Evolutionary conservation across 2,329 filamentous ascomycete species (phyloP), one percentile per base, ranked within the genome.

Genomic region (Exophiala sp.): DNA sequence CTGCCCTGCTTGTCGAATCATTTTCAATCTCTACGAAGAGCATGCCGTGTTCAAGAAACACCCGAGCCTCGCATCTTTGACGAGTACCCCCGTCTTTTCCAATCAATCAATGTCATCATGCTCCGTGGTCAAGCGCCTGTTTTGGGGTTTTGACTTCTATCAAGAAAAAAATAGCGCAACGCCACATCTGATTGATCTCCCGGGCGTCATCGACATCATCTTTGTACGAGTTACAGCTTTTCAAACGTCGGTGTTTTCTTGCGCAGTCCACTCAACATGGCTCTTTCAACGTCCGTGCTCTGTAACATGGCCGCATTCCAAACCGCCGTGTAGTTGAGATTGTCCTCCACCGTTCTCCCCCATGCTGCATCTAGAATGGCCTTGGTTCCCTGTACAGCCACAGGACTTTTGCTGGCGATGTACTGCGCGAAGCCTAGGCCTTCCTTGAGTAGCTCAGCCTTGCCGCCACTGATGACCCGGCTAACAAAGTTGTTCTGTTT

Each of bases 221-320:
- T 10, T 10, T n/a, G 11, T 47, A 34, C 40, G 6, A 18, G 7
- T 63, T 65, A 96, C 65, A 96, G 72, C 75, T 96, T 97, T 69
- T 86, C 86, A 75, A 95, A 97, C 14, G 77, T 88, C 10, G 90
- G 87, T 67, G 82, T 91, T 62, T 78, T 85, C 80, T 88, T 95
- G 71, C 87, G 79, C 59, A 96, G 69, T 7, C 87, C 88, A 36
- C 88, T 89, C 68, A 88, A 67, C 68, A 96, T 76, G 1, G 91
- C 90, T 55, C 79, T 75, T 66, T 82, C 74, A 40, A 96, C 80
- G 75, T 97, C 92, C 48, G 78, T 75, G 5, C 89, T 88, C 75
- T 96, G 91, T 63, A 96, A 68, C 66, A 88, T 88, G 2, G 84
- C 87, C 63, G 84, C 81, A 67, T 97, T 97, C 92, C 91, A 96